These are phyloP conservation scores for Phytophthora chlamydospora DNA, from an alignment of 352 stramenopile species.

Conservation along the genomic window DNA sequence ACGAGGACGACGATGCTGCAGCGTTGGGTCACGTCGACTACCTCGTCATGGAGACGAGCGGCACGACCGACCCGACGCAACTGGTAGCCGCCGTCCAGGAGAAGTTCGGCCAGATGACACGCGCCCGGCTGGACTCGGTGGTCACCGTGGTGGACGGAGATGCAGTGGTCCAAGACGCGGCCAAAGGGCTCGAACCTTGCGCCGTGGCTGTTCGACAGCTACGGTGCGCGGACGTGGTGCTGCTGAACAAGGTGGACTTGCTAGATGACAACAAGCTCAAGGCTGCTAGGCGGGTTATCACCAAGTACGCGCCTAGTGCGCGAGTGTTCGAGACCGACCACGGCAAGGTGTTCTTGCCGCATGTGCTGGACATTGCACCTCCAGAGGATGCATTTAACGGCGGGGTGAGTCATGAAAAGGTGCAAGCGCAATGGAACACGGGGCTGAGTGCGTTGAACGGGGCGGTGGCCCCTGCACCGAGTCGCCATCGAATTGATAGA, in stretches of 20 bases:
- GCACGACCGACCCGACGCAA: constrained; percentile 72
- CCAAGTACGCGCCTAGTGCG: constrained; percentile 52
- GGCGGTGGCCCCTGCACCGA: constrained; percentile 19
- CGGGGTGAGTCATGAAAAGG: constrained; percentile 69
- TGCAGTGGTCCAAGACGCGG: constrained; percentile 54
- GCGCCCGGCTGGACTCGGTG: constrained; percentile 78
- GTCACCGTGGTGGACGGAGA: constrained; percentile 82
- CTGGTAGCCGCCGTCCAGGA: constrained; percentile 71
- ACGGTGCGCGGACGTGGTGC: constrained; percentile 72
- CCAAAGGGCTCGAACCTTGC: constrained; percentile 30
- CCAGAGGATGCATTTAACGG: constrained; percentile 55
- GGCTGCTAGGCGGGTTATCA: constrained; percentile 40
- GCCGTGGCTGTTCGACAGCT: constrained; percentile 65
- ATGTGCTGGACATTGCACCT: constrained; percentile 74
- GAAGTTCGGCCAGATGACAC: constrained; percentile 81
- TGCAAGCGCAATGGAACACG: constrained; percentile 66
- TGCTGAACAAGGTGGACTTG: constrained; percentile 87
- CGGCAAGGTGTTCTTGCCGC: constrained; percentile 64
- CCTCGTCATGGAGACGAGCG: constrained; percentile 78
- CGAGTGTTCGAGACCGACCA: constrained; percentile 76
- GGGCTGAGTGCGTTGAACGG: constrained; percentile 37
- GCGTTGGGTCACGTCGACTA: constrained; percentile 74
- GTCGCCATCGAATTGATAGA: constrained; percentile 44
- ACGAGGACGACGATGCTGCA: constrained; percentile 24
- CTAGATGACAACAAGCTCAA: constrained; percentile 41